These are phyloP conservation scores for Ogataea minuta DNA, from an alignment of 805 yeast species.

Conservation along the genomic window DNA sequence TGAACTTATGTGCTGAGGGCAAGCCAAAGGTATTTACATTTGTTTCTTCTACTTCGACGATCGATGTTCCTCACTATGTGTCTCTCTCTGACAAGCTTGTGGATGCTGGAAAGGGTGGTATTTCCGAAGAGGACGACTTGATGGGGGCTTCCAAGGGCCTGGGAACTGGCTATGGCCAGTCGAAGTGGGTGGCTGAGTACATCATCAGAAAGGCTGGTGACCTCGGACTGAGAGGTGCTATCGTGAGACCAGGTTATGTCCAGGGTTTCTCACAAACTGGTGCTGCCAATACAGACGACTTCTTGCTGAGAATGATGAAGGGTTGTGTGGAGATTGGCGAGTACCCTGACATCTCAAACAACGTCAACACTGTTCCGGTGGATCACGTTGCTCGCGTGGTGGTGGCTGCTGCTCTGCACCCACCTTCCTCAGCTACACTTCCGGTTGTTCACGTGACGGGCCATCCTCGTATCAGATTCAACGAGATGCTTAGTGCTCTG, in stretches of 20 bases:
- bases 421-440: conserved; percentile 49
- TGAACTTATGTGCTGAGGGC: conserved; percentile 73
- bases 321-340: conserved; percentile 88
- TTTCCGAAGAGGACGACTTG: conserved; percentile 80
- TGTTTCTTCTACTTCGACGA: conserved; percentile 92
- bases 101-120: conserved; percentile 64
- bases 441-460: conserved; percentile 95
- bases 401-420: conserved; percentile 77
- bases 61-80: conserved; percentile 82
- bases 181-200: conserved; percentile 96
- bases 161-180: conserved; percentile 94
- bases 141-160: conserved; percentile 79
- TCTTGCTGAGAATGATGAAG: conserved; percentile 88
- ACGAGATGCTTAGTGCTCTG: conserved; percentile 67
- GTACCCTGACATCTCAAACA: conserved; percentile 82
- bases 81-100: conserved; percentile 69
- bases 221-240: conserved; percentile 82
- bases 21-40: conserved; percentile 84
- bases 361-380: conserved; percentile 95
- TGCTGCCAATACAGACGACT: conserved; percentile 93
- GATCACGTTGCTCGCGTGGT: conserved; percentile 95
- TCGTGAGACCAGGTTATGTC: conserved; percentile 94
- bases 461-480: conserved; percentile 86
- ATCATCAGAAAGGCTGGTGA: conserved; percentile 85
- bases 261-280: conserved; percentile 85